phyloP scores from a whole-genome alignment of 1,139 yeast species.

The Diutina rugosa region DNA sequence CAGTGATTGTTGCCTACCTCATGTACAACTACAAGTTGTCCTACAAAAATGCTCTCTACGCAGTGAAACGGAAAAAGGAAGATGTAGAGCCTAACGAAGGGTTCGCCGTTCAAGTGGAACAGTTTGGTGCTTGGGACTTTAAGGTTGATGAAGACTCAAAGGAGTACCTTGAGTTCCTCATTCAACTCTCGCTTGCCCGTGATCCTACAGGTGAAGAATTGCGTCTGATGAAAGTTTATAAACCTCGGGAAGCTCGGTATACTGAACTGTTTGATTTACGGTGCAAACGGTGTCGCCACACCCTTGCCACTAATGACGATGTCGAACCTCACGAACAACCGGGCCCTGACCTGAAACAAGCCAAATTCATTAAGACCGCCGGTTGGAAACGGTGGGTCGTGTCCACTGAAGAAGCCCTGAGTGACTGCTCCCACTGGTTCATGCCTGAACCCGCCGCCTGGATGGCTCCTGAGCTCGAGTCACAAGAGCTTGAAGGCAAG shows the following conservation, averaged over 20 bases:
- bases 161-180: constrained; percentile 16
- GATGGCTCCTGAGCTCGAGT: constrained; percentile 73
- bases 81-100: constrained; percentile 63
- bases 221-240: not conserved
- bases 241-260: constrained; percentile 10
- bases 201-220: constrained; percentile 17
- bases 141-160: constrained; percentile 13
- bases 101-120: constrained; percentile 58
- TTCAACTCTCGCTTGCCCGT: constrained; percentile 12
- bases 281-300: constrained; percentile 59
- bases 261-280: constrained; percentile 20
- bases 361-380: constrained; percentile 49
- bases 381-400: constrained; percentile 46
- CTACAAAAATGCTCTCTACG: constrained; percentile 53
- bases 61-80: constrained; percentile 49
- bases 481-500: constrained; percentile 72
- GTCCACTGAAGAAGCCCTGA: constrained; percentile 40
- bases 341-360: constrained; percentile 43
- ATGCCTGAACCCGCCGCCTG: constrained; percentile 78
- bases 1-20: constrained; percentile 62
- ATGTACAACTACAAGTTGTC: constrained; percentile 59
- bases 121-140: constrained; percentile 33
- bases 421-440: constrained; percentile 64
- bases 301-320: constrained; percentile 34
- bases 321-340: constrained; percentile 54